Conservation (phyloP, 495 filamentous ascomycete genomes). For the Lasiosphaeriaceae sp. region DNA sequence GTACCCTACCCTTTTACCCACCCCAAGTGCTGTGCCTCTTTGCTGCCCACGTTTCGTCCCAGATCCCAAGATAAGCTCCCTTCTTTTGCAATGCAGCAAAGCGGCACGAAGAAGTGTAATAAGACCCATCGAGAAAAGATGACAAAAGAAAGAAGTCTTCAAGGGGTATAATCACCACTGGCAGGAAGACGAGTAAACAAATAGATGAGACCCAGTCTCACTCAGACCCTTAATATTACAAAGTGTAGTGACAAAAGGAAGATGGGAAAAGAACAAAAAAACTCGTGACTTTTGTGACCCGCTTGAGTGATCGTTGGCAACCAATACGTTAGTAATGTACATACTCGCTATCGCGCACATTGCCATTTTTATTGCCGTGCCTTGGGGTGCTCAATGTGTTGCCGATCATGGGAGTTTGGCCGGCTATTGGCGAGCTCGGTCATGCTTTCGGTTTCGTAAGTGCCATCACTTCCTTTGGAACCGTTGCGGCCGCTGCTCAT, state of each 20-base stretch:
- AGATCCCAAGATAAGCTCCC: neutral
- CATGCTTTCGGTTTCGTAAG: constrained; percentile 40
- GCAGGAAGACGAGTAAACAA: too few species aligned
- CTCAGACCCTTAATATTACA: too few species aligned
- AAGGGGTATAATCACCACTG: neutral
- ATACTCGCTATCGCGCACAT: neutral
- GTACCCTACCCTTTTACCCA: neutral
- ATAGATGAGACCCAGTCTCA: too few species aligned
- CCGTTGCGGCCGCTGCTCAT: constrained; percentile 20
- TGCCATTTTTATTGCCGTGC: neutral
- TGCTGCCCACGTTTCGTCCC: neutral
- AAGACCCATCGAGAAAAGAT: neutral
- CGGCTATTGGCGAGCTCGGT: constrained; percentile 36
- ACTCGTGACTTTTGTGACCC: too few species aligned
- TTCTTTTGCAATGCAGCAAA: neutral
- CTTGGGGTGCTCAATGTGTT: neutral
- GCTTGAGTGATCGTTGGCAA: too few species aligned
- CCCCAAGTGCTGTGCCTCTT: neutral
- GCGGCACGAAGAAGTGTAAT: neutral
- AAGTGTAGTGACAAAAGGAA: too few species aligned
- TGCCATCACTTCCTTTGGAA: constrained; percentile 21
- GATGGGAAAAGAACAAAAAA: too few species aligned
- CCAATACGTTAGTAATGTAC: too few species aligned
- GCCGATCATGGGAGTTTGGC: constrained; percentile 13
- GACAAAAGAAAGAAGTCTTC: neutral